phyloP scores from a whole-genome alignment of 192 early-diverging fungal species.

The Coemansia sp. region DNA sequence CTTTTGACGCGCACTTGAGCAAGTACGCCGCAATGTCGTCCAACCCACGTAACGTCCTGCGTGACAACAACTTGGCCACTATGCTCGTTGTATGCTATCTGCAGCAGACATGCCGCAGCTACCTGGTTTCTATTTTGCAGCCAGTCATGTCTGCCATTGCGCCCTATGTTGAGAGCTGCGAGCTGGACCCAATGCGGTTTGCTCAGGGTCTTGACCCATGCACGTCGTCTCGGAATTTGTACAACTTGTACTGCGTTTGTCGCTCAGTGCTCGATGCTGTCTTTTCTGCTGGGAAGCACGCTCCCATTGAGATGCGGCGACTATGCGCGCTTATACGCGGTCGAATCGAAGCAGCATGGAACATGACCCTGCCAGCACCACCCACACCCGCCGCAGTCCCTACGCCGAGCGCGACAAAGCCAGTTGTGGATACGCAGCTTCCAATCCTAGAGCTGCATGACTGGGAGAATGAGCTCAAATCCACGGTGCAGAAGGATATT shows the following conservation, averaged over 20 bases:
- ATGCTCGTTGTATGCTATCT: conserved; percentile 54
- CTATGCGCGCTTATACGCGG: conserved; percentile 50
- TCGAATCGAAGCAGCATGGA: conserved; percentile 45
- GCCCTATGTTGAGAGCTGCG: conserved; percentile 50
- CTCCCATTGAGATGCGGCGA: conserved; percentile 42
- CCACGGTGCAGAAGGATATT: conserved; percentile 38
- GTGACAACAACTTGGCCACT: conserved; percentile 51
- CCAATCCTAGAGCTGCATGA: conserved; percentile 47
- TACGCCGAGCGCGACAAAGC: not conserved
- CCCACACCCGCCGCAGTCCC: conserved; percentile 12
- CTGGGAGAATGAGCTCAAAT: conserved; percentile 46
- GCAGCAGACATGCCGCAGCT: conserved; percentile 48
- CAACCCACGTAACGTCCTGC: conserved; percentile 37
- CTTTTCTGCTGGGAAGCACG: conserved; percentile 45
- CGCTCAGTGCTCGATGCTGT: conserved; percentile 51
- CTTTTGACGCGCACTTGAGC: conserved; percentile 39
- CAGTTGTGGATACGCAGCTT: conserved; percentile 12
- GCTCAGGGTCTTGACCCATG: conserved; percentile 18
- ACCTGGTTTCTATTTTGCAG: conserved; percentile 50
- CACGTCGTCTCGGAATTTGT: conserved; percentile 34
- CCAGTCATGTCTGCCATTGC: conserved; percentile 46
- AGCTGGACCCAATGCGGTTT: conserved; percentile 51
- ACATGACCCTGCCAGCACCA: conserved; percentile 11
- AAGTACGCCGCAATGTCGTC: conserved; percentile 29
- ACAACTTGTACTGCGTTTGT: conserved; percentile 53